Evolutionary conservation across 352 stramenopile species (phyloP), one percentile per base, ranked within the genome.

Genomic region (Globisporangium viniferum): DNA sequence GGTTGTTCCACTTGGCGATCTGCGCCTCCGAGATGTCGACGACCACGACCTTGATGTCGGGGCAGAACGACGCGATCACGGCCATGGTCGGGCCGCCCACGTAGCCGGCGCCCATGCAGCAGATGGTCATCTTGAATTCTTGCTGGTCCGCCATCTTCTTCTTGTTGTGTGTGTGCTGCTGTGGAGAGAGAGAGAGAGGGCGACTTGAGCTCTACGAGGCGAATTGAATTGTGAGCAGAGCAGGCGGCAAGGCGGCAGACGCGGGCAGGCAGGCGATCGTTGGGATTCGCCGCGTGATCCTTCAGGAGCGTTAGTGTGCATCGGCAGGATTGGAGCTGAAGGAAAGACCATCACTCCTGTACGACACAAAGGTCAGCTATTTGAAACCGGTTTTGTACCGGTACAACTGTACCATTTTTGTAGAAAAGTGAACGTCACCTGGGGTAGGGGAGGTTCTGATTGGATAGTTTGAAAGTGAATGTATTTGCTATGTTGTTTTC

Each of bases 41-140:
- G 8, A 99, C 98, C 22, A 97, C 97, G 33, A 99, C 98, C 68
- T 97, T 97, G 77, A 99, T 96, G 78, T 99, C 90, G 6, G 97
- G 97, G 74, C 97, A 99, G 70, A 95, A 91, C 56, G 91, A 86
- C 22, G 97, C 97, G 86, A 99, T 99, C 39, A 99, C 97, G 5
- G 98, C 98, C 98, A 99, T 99, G 33, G 98, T 99, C 2, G 98
- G 97, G 15, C 97, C 98, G 72, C 98, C 98, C 55, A 99, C 98
- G 77, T 99, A 99, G 35, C 98, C 97, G 36, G 97, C 97, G 74
- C 97, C 97, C 88, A 99, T 98, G 86, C 97, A 98, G 79, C 95
- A 98, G 69, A 98, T 95, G 44, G 86, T 93, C 83, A 93, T 89
- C 72, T 90, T 88, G 64, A 93, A 93, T 41, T 84, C 51, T 56